Evolutionary conservation across 2,329 filamentous ascomycete species (phyloP).

Genomic region (Exserohilum turcica): DNA sequence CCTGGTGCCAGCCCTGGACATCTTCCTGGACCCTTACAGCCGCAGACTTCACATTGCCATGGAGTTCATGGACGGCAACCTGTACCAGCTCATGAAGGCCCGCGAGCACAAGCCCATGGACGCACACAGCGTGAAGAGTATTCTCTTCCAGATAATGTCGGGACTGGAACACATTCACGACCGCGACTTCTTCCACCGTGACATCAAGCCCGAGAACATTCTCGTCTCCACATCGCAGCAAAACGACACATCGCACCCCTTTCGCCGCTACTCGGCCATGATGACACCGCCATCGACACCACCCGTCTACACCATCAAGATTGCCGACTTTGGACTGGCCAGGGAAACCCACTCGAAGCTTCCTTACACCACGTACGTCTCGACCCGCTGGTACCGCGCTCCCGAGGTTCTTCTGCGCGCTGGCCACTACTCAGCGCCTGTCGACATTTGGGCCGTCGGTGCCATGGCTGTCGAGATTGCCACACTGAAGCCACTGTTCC

Average conservation of each 20-base stretch:
- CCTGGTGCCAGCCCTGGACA: slow-evolving; percentile 95
- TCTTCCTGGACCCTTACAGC: slow-evolving; percentile 94
- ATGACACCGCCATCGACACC: slow-evolving; percentile 95
- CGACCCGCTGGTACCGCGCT: slow-evolving; percentile 92
- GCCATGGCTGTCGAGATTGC: slow-evolving; percentile 99
- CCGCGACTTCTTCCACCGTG: slow-evolving; percentile 96
- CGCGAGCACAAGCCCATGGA: slow-evolving; percentile 94
- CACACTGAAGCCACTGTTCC: slow-evolving; percentile 94
- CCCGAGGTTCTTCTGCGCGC: slow-evolving; percentile 92
- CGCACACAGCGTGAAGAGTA: slow-evolving; percentile 91
- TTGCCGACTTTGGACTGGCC: slow-evolving; percentile 97
- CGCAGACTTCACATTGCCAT: slow-evolving; percentile 98
- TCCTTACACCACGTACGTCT: slow-evolving; percentile 98
- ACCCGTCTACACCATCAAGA: slow-evolving; percentile 93
- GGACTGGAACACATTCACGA: slow-evolving; percentile 97
- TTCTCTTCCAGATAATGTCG: slow-evolving; percentile 94
- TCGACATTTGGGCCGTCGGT: slow-evolving; percentile 98
- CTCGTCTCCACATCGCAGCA: slow-evolving; percentile 89
- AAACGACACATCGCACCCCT: slow-evolving; percentile 80
- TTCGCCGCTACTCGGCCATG: slow-evolving; percentile 88
- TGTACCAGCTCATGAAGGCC: slow-evolving; percentile 99
- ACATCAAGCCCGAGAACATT: slow-evolving; percentile 99
- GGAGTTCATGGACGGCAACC: slow-evolving; percentile 99
- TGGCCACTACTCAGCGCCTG: slow-evolving; percentile 94
- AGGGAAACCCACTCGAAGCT: slow-evolving; percentile 95